phyloP scores from a whole-genome alignment of 805 yeast genomes.

The Komagataella mondaviorum region DNA sequence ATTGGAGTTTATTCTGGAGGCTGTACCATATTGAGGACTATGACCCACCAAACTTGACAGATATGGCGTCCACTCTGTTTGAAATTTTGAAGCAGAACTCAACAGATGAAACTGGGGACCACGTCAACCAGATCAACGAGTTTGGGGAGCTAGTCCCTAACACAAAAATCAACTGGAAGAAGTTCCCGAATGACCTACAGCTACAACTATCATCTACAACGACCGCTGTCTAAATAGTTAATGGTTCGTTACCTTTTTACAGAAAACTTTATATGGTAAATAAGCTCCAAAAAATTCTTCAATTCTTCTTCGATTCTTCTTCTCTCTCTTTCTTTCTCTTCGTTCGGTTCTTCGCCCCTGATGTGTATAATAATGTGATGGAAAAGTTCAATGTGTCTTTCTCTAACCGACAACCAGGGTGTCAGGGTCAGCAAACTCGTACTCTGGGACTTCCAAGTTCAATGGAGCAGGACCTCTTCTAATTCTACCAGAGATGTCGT shows the following conservation, averaged over 20 bases:
- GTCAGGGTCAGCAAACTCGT: slow-evolving; percentile 70
- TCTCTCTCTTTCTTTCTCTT: not conserved
- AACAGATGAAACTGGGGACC: not conserved
- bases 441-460: slow-evolving; percentile 92
- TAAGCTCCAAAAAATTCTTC: not conserved
- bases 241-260: not conserved
- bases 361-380: not conserved
- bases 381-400: not conserved
- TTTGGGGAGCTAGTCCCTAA: not conserved
- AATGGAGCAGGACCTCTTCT: slow-evolving; percentile 99
- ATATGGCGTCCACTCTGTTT: not conserved
- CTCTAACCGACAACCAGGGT: slow-evolving; percentile 78
- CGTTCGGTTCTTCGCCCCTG: not conserved
- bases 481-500: slow-evolving; percentile 99
- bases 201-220: not conserved
- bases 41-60: slow-evolving; percentile 29
- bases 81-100: not conserved
- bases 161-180: not conserved
- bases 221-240: not conserved
- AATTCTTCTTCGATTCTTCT: not conserved
- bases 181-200: not conserved
- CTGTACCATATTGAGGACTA: slow-evolving; percentile 31
- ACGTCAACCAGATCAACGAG: not conserved
- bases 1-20: slow-evolving; percentile 56
- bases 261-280: not conserved